Evolutionary conservation across 176 grass and related monocot species (phyloP), one percentile per base, ranked within the genome.

Genomic region (Musa schizocarpa): DNA sequence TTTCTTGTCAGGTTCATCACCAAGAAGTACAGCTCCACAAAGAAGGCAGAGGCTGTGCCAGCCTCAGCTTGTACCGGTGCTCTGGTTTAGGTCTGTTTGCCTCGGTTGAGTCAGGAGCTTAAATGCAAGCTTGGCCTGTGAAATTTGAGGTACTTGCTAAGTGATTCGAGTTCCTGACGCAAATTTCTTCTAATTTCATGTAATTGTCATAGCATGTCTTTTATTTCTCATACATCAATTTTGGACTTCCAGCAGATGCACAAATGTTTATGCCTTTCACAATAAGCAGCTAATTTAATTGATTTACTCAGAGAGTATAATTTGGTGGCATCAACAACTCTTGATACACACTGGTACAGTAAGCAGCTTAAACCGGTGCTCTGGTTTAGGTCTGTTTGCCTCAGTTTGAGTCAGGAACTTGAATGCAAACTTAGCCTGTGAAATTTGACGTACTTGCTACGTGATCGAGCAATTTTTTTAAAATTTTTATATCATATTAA

Each of bases 1-100:
- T 43, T 13, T 29, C 13, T 29, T 29, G 22, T 13, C 80, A 96
- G 93, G 85, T 92, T 96, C 23, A 85, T 92, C 68, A 96, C 90
- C 70, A 96, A 92, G 85, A 96, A 96, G 70, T 96, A 92, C 77
- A 90, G 93, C 69, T 81, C 90, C 49, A 66, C 81, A 63, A 90
- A 84, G 85, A 90, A 90, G 90, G 83, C 49, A 34, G 85, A 85
- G 85, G 87, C 76, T 55, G 89, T 56, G 25, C 89, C 86, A 4
- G 83, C 84, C 65, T 92, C 89, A 71, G 93, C 87, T 79, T 92
- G 89, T 81, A 92, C 90, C 2, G 77, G 83, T 22, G 90, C 85
- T n/a, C 76, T 88, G 80, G 83, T 68, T 53, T 86, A 74, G 78
- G 13, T 68, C 5, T 13, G 10, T 13, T 13, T 16, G 11, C 27